Evolutionary conservation across 1,139 yeast genomes (phyloP).

Genomic region (Yamadazyma taylorii): DNA sequence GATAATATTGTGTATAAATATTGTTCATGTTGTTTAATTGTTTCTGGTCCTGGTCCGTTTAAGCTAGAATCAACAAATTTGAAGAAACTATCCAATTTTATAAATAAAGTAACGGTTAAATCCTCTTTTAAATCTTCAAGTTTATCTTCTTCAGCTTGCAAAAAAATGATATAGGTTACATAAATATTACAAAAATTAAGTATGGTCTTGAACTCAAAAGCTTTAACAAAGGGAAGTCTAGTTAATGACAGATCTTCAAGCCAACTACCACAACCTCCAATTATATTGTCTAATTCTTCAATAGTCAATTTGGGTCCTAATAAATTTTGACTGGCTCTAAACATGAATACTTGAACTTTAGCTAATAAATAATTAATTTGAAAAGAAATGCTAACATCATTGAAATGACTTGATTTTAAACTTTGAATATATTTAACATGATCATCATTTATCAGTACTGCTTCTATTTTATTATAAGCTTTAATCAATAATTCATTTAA

Average conservation of each 20-base stretch:
- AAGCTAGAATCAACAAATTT: slow-evolving; percentile 13
- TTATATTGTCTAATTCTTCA: slow-evolving; percentile 24
- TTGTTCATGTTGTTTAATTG: too few relatives aligned
- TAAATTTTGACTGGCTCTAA: slow-evolving; percentile 24
- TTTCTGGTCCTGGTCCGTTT: slow-evolving; percentile 7
- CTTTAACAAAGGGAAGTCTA: slow-evolving; percentile 17
- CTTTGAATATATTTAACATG: slow-evolving; percentile 28
- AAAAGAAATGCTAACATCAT: slow-evolving; percentile 22
- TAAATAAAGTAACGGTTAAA: slow-evolving; percentile 22
- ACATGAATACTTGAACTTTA: slow-evolving; percentile 24
- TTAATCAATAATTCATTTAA: slow-evolving; percentile 23
- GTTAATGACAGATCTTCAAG: slow-evolving; percentile 20
- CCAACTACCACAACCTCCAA: slow-evolving; percentile 30
- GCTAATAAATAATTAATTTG: slow-evolving; percentile 33
- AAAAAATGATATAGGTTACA: slow-evolving; percentile 30
- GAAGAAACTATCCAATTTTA: slow-evolving; percentile 12
- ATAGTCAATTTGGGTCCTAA: slow-evolving; percentile 26
- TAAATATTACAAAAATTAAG: slow-evolving; percentile 33
- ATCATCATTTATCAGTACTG: slow-evolving; percentile 22
- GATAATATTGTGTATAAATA: slow-evolving; percentile 30
- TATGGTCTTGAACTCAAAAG: slow-evolving; percentile 28
- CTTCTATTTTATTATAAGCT: slow-evolving; percentile 26
- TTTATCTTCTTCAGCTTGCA: slow-evolving; percentile 37
- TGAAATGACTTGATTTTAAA: slow-evolving; percentile 19
- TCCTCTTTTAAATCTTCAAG: slow-evolving; percentile 20